Conservation (phyloP, 108 stramenopile genomes). For the Pseudonitzschia delicatissima region DNA sequence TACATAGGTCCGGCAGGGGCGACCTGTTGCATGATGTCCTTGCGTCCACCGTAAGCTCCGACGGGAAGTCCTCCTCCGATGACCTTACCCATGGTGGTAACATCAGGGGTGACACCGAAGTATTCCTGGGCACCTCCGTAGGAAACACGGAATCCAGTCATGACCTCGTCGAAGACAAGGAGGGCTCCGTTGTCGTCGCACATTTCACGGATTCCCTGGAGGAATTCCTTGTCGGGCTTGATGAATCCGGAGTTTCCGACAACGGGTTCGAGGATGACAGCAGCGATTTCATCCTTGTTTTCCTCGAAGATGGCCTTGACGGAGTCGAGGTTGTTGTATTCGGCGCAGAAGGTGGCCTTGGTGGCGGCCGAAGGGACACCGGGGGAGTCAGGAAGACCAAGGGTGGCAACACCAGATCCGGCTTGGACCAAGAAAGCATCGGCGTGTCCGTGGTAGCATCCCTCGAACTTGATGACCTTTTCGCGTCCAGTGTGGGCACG, state of each 20-base stretch:
- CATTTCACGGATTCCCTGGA: constrained; percentile 88
- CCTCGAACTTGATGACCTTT: constrained; percentile 98
- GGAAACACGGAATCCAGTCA: constrained; percentile 98
- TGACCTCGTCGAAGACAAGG: constrained; percentile 98
- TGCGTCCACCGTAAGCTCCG: constrained; percentile 96
- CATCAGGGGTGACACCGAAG: constrained; percentile 96
- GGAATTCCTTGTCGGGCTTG: constrained; percentile 94
- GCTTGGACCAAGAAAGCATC: constrained; percentile 98
- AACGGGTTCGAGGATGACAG: constrained; percentile 95
- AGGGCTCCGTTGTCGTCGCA: constrained; percentile 87
- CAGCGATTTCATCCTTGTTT: constrained; percentile 92
- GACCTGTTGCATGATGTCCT: constrained; percentile 96
- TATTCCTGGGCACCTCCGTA: constrained; percentile 97
- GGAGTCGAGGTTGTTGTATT: constrained; percentile 94
- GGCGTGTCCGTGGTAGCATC: constrained; percentile 99
- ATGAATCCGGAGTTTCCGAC: constrained; percentile 99
- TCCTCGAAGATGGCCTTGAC: constrained; percentile 87
- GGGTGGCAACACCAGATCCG: constrained; percentile 96
- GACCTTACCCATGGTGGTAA: constrained; percentile 99
- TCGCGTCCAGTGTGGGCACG: constrained; percentile 94
- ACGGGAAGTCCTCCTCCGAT: constrained; percentile 98
- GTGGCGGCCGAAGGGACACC: constrained; percentile 94
- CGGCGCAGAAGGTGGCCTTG: constrained; percentile 90
- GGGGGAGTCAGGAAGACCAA: constrained; percentile 96
- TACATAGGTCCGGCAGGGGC: constrained; percentile 99